A percentile compares a stretch with the other conserved stretches of the same genome.
phyloP scores from a whole-genome alignment of 495 filamentous ascomycete species.

The Xylaria nigripes region DNA sequence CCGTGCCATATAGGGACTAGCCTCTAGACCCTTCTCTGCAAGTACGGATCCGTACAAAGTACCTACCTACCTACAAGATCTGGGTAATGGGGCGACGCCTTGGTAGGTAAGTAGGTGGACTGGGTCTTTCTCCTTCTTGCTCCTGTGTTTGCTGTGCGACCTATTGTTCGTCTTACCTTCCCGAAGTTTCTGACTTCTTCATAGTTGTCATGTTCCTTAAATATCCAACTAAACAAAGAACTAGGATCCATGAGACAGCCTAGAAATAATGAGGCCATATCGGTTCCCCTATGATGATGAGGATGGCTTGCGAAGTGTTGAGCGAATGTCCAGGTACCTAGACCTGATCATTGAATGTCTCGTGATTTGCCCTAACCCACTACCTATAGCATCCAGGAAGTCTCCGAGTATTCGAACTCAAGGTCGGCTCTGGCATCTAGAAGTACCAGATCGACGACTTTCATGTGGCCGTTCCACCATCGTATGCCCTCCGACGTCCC shows the following conservation, averaged over 20 bases:
- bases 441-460: conserved; percentile 11
- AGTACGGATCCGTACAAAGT: neutral
- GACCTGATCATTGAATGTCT: neutral
- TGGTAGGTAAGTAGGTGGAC: no score
- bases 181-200: conserved; percentile 4
- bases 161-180: conserved; percentile 2
- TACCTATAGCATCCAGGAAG: conserved; percentile 10
- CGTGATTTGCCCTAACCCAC: conserved; percentile 3
- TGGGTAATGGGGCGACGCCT: conserved; percentile 1
- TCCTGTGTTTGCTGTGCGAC: conserved; percentile 11
- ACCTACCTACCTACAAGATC: conserved; percentile 2
- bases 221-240: conserved; percentile 2
- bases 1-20: neutral
- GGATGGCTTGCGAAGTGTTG: conserved; percentile 3
- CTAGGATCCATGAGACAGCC: conserved; percentile 4
- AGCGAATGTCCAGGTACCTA: conserved; percentile 13
- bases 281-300: conserved; percentile 10
- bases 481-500: conserved; percentile 17
- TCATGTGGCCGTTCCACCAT: conserved; percentile 26
- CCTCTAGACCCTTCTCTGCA: conserved; percentile 2
- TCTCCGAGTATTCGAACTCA: conserved; percentile 11
- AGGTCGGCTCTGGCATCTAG: conserved; percentile 10
- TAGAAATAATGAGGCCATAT: conserved; percentile 6
- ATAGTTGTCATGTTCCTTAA: conserved; percentile 8
- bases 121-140: neutral